A percentile compares a stretch with the other conserved stretches of the same genome.
phyloP scores from a whole-genome alignment of 2,329 filamentous ascomycete species.

The Bipolaris zeicola region DNA sequence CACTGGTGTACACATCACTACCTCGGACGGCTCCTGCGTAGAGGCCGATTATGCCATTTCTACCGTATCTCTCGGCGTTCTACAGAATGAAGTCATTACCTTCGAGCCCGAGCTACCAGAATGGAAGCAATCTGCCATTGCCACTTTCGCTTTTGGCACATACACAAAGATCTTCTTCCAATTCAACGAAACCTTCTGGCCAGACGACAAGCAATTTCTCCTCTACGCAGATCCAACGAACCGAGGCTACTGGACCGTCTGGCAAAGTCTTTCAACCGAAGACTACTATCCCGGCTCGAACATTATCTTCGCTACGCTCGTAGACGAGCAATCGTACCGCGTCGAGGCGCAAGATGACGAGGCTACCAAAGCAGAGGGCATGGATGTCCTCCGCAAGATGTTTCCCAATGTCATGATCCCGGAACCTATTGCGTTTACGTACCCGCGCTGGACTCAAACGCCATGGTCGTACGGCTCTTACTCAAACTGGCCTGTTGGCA shows the following conservation, averaged over 20 bases:
- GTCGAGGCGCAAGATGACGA: constrained; percentile 65
- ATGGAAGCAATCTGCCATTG: constrained; percentile 69
- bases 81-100: constrained; percentile 64
- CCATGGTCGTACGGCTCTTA: constrained; percentile 66
- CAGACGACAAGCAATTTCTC: constrained; percentile 58
- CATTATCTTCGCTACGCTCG: constrained; percentile 70
- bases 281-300: constrained; percentile 66
- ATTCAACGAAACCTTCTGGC: constrained; percentile 71
- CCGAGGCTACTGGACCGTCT: constrained; percentile 64
- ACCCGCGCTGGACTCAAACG: constrained; percentile 62
- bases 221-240: constrained; percentile 58
- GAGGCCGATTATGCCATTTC: constrained; percentile 66
- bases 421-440: constrained; percentile 65
- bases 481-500: constrained; percentile 70
- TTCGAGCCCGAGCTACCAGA: constrained; percentile 65
- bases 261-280: constrained; percentile 64
- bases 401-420: constrained; percentile 63
- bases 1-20: constrained; percentile 60
- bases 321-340: constrained; percentile 61
- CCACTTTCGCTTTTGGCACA: constrained; percentile 70
- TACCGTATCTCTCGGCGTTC: constrained; percentile 71
- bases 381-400: constrained; percentile 65
- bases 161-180: constrained; percentile 77
- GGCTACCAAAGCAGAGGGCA: constrained; percentile 61
- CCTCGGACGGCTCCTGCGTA: constrained; percentile 62